Conservation (phyloP, 192 early-diverging fungal genomes). For the Linnemannia zychae region DNA sequence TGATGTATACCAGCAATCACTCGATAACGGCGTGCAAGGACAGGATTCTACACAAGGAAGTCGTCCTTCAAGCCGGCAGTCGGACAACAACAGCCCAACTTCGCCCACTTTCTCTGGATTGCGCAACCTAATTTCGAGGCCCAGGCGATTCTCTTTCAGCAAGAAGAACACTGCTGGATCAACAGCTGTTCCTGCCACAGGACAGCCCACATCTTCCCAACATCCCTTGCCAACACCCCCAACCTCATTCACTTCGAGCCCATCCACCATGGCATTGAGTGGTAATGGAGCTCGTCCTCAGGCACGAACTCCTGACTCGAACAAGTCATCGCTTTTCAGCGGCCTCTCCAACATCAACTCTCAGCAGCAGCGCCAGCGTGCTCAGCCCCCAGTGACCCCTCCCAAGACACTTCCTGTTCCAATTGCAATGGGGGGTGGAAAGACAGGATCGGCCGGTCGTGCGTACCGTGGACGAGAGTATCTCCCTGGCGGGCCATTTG, state of each 20-base stretch:
- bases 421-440: conserved; percentile 5
- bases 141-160: conserved; percentile 35
- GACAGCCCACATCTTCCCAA: not conserved
- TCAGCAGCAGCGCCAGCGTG: conserved; percentile 13
- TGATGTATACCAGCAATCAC: not conserved
- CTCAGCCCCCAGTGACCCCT: conserved; percentile 16
- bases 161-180: conserved; percentile 19
- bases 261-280: not conserved
- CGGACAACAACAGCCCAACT: conserved; percentile 29
- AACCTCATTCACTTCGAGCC: conserved; percentile 27
- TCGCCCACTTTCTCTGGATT: conserved; percentile 30
- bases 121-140: conserved; percentile 31
- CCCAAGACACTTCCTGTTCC: conserved; percentile 35
- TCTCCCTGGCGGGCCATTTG: conserved; percentile 30
- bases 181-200: not conserved
- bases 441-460: conserved; percentile 22
- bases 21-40: not conserved
- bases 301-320: conserved; percentile 26
- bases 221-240: conserved; percentile 44
- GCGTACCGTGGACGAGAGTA: conserved; percentile 28
- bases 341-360: not conserved
- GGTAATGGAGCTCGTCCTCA: not conserved
- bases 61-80: conserved; percentile 41
- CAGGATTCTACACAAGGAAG: not conserved
- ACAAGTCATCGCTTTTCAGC: conserved; percentile 8